Evolutionary conservation across 129 eudicot species (phyloP).

Genomic region (Artemisia argyi): DNA sequence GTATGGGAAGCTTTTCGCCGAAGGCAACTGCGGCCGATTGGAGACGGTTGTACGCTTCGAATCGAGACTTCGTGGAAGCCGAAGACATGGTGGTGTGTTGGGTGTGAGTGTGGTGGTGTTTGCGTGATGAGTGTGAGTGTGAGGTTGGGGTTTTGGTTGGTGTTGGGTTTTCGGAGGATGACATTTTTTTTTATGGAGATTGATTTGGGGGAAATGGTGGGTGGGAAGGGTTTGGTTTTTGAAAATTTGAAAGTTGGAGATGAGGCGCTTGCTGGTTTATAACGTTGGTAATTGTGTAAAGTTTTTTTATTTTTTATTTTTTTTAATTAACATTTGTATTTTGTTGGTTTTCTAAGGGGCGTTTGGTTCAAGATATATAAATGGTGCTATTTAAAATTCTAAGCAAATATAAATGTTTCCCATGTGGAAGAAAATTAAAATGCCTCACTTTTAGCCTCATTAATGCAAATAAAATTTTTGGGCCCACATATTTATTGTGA

Average conservation of each 20-base stretch:
- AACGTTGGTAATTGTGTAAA: background rate
- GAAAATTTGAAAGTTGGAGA: slow-evolving; percentile 13
- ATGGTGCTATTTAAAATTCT: too few species aligned
- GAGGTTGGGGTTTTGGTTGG: slow-evolving; percentile 55
- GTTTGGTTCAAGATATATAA: too few species aligned
- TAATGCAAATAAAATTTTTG: too few species aligned
- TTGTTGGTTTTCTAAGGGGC: too few species aligned
- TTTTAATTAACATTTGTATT: too few species aligned
- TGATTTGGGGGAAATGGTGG: background rate
- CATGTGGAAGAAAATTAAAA: too few species aligned
- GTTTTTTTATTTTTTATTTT: too few species aligned
- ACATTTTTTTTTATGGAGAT: slow-evolving; percentile 41
- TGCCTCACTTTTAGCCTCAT: too few species aligned
- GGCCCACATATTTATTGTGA: too few species aligned
- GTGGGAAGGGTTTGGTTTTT: slow-evolving; percentile 18
- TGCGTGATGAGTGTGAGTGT: slow-evolving; percentile 38
- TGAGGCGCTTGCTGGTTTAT: background rate
- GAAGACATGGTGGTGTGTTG: slow-evolving; percentile 31
- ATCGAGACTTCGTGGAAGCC: slow-evolving; percentile 53
- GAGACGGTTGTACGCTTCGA: slow-evolving; percentile 89
- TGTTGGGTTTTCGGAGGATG: slow-evolving; percentile 45
- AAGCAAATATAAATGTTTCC: too few species aligned
- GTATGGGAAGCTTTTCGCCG: slow-evolving; percentile 95
- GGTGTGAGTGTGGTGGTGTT: slow-evolving; percentile 40
- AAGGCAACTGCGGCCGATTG: slow-evolving; percentile 97